Evolutionary conservation across 192 early-diverging fungal genomes (phyloP).

Genomic region (Gorgonomyces haynaldii): DNA sequence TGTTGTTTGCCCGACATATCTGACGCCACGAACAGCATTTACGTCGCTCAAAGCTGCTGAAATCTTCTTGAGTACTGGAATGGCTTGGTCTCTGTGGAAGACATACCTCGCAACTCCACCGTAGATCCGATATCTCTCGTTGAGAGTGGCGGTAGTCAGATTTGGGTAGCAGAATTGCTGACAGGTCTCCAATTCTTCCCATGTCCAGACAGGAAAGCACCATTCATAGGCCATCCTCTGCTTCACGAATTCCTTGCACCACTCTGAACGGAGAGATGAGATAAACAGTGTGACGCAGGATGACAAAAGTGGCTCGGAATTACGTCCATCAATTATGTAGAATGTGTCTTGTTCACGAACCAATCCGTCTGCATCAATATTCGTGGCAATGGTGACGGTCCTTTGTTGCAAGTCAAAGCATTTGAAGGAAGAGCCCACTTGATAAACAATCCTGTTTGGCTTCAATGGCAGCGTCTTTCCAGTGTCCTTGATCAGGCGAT

Average conservation of each 20-base stretch:
- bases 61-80: slow-evolving; percentile 1
- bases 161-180: slow-evolving; percentile 11
- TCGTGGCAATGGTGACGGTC: neutral
- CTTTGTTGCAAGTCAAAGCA: too few relatives aligned
- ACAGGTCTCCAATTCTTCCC: slow-evolving; percentile 10
- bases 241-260: slow-evolving; percentile 14
- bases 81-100: slow-evolving; percentile 12
- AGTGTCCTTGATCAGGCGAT: slow-evolving; percentile 13
- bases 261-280: slow-evolving; percentile 10
- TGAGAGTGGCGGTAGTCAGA: neutral
- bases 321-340: slow-evolving; percentile 16
- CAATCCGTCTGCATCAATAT: neutral
- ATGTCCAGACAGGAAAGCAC: slow-evolving; percentile 17
- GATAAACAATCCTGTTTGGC: slow-evolving; percentile 7
- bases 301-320: slow-evolving; percentile 7
- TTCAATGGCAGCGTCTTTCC: slow-evolving; percentile 5
- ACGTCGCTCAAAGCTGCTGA: slow-evolving; percentile 11
- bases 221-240: slow-evolving; percentile 10
- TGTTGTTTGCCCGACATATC: slow-evolving; percentile 8
- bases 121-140: slow-evolving; percentile 14
- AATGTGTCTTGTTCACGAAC: slow-evolving; percentile 15
- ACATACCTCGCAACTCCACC: slow-evolving; percentile 18
- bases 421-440: too few relatives aligned
- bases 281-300: slow-evolving; percentile 13
- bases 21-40: slow-evolving; percentile 10